Conservation (phyloP, 192 early-diverging fungal genomes). For the Dimargaris verticillata region DNA sequence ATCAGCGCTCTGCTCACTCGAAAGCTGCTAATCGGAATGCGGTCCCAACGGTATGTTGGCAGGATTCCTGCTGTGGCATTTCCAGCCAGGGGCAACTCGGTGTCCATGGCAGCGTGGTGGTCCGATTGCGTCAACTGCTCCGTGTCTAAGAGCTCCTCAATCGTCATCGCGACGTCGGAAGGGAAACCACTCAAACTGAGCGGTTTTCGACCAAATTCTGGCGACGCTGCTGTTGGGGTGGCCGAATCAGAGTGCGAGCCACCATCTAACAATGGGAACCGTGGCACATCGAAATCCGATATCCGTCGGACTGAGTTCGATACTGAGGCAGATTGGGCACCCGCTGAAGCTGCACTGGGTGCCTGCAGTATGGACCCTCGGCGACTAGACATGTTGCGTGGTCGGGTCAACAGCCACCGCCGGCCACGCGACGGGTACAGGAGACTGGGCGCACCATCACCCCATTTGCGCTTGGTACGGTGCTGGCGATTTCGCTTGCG, state of each 20-base stretch:
- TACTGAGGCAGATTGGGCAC: not conserved
- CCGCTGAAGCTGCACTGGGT: no score
- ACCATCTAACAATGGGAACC: not conserved
- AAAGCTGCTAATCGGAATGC: constrained; percentile 10
- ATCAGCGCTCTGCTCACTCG: not conserved
- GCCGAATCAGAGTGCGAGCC: not conserved
- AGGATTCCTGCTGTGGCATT: not conserved
- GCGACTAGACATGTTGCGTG: not conserved
- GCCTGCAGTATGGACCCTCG: not conserved
- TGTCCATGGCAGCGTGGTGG: not conserved
- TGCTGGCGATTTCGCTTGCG: not conserved
- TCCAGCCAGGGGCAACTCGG: not conserved
- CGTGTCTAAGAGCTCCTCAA: constrained; percentile 7
- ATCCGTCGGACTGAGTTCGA: not conserved
- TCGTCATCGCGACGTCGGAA: not conserved
- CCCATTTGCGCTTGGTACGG: constrained; percentile 9
- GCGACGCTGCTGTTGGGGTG: not conserved
- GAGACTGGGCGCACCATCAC: constrained; percentile 2
- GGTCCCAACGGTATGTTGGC: constrained; percentile 1
- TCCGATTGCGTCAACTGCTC: not conserved
- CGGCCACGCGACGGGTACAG: not conserved
- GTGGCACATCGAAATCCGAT: not conserved
- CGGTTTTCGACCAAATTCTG: no score
- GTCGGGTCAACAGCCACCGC: not conserved
- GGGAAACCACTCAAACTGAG: no score